These are phyloP conservation scores for Blastomyces silverae DNA, from an alignment of 2,329 filamentous ascomycete genomes.

Conservation along the genomic window DNA sequence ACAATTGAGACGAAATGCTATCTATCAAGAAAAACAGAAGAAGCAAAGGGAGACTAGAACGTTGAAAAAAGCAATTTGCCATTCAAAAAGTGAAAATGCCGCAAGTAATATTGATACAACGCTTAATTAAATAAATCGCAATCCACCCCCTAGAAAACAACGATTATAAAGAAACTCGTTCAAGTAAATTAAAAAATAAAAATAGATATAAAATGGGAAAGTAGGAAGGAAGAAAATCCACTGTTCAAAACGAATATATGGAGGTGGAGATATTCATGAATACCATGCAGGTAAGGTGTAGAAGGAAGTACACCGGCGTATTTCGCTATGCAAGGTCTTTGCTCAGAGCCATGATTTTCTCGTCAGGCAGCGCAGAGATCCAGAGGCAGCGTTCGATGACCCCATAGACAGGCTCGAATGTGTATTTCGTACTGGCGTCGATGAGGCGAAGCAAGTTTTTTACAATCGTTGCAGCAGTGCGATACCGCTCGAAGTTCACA, in stretches of 20 bases:
- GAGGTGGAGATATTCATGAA: not conserved
- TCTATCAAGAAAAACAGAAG: not conserved
- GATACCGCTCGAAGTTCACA: slow-evolving; percentile 60
- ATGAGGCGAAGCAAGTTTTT: slow-evolving; percentile 58
- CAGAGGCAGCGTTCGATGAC: slow-evolving; percentile 58
- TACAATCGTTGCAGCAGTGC: slow-evolving; percentile 58
- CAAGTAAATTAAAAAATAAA: not conserved
- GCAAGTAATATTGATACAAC: slow-evolving; percentile 3
- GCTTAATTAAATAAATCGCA: not conserved
- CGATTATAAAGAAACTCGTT: slow-evolving; percentile 9
- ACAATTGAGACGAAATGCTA: not conserved
- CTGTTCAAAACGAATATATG: not conserved
- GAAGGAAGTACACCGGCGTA: not conserved
- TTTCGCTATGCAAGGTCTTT: slow-evolving; percentile 32
- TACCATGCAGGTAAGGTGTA: not conserved
- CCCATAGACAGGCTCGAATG: slow-evolving; percentile 51
- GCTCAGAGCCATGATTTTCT: slow-evolving; percentile 48
- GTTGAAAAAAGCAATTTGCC: not conserved
- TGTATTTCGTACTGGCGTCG: slow-evolving; percentile 58
- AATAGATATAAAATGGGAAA: not conserved
- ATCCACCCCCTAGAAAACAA: not conserved
- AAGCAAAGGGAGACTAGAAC: not conserved
- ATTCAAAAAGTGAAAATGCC: not conserved
- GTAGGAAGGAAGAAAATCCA: not conserved
- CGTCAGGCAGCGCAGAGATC: slow-evolving; percentile 55